Evolutionary conservation across 306 rosid genomes (phyloP).

Genomic region (Begonia peltatifolia): DNA sequence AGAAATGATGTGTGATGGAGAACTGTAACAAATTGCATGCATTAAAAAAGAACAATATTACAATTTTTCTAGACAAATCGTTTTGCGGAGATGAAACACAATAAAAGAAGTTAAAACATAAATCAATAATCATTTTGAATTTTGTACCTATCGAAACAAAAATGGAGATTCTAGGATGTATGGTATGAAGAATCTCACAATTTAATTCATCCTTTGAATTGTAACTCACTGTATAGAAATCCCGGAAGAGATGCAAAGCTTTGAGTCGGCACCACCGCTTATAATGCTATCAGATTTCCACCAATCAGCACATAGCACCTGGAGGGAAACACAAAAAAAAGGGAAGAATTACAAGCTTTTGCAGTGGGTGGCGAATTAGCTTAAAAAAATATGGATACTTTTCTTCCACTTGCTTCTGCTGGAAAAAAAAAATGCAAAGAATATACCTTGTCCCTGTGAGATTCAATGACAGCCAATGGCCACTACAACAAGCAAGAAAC

Average conservation of each 20-base stretch:
- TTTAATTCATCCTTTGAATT: not conserved
- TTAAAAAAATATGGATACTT: not conserved
- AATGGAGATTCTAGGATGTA: too few species aligned
- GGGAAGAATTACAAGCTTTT: not conserved
- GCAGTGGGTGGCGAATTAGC: not conserved
- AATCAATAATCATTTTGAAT: too few species aligned
- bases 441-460: constrained; percentile 69
- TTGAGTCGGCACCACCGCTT: constrained; percentile 90
- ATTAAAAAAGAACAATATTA: too few species aligned
- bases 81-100: too few species aligned
- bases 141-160: too few species aligned
- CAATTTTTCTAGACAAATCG: too few species aligned
- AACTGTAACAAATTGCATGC: too few species aligned
- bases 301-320: constrained; percentile 92
- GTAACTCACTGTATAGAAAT: constrained; percentile 32
- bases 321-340: not conserved
- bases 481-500: constrained; percentile 49
- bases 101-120: too few species aligned
- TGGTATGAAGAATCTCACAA: not conserved
- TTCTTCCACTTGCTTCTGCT: too few species aligned
- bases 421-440: too few species aligned
- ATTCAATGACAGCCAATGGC: constrained; percentile 63
- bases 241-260: constrained; percentile 62
- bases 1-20: too few species aligned
- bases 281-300: constrained; percentile 63